Evolutionary conservation across 2,329 filamentous ascomycete genomes (phyloP), one percentile per base, ranked within the genome.

Genomic region (Fusarium metavorans): DNA sequence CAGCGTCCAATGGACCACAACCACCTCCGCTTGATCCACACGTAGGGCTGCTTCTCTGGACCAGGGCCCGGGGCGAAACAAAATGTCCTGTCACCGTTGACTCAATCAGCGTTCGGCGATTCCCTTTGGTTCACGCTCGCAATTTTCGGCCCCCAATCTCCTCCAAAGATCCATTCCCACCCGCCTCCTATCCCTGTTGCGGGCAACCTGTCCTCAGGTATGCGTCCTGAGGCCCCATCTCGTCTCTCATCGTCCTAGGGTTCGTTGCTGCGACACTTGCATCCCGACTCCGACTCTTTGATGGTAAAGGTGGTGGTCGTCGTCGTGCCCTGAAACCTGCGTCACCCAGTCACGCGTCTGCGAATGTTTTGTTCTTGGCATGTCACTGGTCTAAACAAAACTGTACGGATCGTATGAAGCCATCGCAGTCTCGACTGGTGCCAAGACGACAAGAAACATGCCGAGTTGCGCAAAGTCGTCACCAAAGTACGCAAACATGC

Each of bases 21-120:
- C 58, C 39, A 35, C 37, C 59, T 67, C 60, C 67, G 62, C 66
- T 61, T 34, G 67, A 77, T 79, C 77, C 77, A 79, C 77, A 77
- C 66, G 64, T 79, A 79, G 77, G 77, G 77, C 77, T 79, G 77
- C 66, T 77, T 68, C 58, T 69, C 52, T 58, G 64, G 65, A 57
- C 59, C 68, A 73, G 70, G 74, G 74, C 71, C 60, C 70, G 64
- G 66, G 39, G 41, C 34, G 63, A 70, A 68, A 66, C 62, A 48
- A 60, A 72, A 64, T 66, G 52, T 66, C 62, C 71, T 74, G 70
- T 68, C 71, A 66, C 74, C 68, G 65, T 79, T 79, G 77, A 79
- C 71, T 79, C 77, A 77, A 76, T 67, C 35, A 30, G 48, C 48
- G 54, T 41, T 67, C 75, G 75, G 75, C 73, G 70, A 75, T 75